A percentile compares a stretch with the other conserved stretches of the same genome.
These are phyloP conservation scores for Chlorencoelia australis DNA, from an alignment of 2,329 filamentous ascomycete genomes.

Conservation along the genomic window DNA sequence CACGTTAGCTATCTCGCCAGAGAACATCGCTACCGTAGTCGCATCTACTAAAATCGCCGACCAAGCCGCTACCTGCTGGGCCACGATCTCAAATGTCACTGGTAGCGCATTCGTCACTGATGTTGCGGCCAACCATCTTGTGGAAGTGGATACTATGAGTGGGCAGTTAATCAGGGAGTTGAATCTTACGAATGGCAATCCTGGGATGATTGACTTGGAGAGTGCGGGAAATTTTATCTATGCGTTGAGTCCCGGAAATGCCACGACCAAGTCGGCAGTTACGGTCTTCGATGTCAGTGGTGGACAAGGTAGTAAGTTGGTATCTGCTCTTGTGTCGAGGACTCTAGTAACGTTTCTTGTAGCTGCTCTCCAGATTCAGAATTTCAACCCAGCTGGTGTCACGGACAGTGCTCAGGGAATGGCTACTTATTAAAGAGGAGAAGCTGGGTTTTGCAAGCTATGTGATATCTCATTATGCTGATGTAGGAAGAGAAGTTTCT, in stretches of 20 bases:
- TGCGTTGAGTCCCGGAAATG: slow-evolving; percentile 32
- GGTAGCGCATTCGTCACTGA: slow-evolving; percentile 49
- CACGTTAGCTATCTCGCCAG: slow-evolving; percentile 38
- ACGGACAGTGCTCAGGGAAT: no score
- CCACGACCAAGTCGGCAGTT: slow-evolving; percentile 22
- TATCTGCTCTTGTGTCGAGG: no score
- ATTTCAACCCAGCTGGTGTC: no score
- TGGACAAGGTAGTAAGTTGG: no score
- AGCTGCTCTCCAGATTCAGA: no score
- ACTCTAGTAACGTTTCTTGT: no score
- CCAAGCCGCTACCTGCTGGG: slow-evolving; percentile 52
- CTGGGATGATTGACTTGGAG: slow-evolving; percentile 45
- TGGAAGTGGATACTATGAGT: slow-evolving; percentile 44
- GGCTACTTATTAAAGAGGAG: no score
- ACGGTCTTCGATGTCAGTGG: slow-evolving; percentile 32
- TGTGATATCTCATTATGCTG: no score
- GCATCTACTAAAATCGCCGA: slow-evolving; percentile 30
- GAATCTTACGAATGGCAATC: slow-evolving; percentile 36
- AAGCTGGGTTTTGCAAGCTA: no score
- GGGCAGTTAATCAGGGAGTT: slow-evolving; percentile 36
- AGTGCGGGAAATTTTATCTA: slow-evolving; percentile 47
- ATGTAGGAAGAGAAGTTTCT: no score
- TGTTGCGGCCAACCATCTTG: slow-evolving; percentile 38
- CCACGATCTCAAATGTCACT: slow-evolving; percentile 37
- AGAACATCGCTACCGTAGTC: slow-evolving; percentile 32